phyloP scores from a whole-genome alignment of 345 rosid genomes.

The Corymbia maculata region DNA sequence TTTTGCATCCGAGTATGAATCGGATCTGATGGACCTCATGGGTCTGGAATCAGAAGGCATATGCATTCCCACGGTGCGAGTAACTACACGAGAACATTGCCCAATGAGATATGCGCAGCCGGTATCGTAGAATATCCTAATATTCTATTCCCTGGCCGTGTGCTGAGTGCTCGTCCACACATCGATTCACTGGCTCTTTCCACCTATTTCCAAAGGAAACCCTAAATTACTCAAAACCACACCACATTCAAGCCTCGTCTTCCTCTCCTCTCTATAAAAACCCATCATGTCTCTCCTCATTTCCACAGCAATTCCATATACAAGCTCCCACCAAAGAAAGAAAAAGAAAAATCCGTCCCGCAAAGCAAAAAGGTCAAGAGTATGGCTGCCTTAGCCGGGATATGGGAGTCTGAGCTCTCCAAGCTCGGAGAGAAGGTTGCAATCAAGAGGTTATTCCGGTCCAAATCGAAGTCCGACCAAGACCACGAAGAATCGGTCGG shows the following conservation, averaged over 20 bases:
- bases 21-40: not conserved
- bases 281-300: not conserved
- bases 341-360: not conserved
- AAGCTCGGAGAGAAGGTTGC: not conserved
- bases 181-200: not conserved
- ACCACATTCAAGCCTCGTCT: not conserved
- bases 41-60: not conserved
- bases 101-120: not conserved
- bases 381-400: conserved; percentile 1
- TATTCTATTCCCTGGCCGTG: not conserved
- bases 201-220: not conserved
- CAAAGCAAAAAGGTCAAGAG: not conserved
- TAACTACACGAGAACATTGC: not conserved
- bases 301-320: not conserved
- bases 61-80: not conserved
- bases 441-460: not conserved
- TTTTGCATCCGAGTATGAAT: not conserved
- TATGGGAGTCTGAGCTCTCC: conserved; percentile 1
- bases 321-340: not conserved
- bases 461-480: not conserved
- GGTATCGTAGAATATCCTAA: not conserved
- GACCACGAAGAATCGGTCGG: not conserved
- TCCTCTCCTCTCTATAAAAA: not conserved
- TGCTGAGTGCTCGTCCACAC: not conserved
- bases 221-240: not conserved